Percentiles rank a stretch among this genome's conserved stretches.
Conservation (phyloP, 2,329 filamentous ascomycete species). For the Fusarium metavorans region DNA sequence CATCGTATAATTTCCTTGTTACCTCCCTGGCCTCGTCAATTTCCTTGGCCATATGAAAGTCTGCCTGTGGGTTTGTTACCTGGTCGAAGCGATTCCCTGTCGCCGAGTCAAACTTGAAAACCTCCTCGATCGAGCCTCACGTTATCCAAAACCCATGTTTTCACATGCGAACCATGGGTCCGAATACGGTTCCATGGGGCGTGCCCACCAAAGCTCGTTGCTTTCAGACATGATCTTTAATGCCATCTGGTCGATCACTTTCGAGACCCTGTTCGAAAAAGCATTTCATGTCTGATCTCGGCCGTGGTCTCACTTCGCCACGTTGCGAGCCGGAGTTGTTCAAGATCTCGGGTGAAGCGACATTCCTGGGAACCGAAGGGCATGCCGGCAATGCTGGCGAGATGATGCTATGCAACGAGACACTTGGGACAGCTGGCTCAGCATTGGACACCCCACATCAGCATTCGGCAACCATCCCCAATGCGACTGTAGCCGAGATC, state of each 20-base stretch:
- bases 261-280: background rate
- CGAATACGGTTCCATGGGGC: background rate
- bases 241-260: background rate
- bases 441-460: conserved; percentile 4
- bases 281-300: background rate
- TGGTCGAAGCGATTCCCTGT: background rate
- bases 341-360: conserved; percentile 27
- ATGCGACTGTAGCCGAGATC: background rate
- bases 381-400: conserved; percentile 5
- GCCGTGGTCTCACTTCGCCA: conserved; percentile 6
- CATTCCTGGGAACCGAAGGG: conserved; percentile 12
- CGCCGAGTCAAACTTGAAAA: background rate
- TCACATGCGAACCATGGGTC: background rate
- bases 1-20: conserved; percentile 2
- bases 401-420: conserved; percentile 17
- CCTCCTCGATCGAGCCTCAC: background rate
- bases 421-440: background rate
- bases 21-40: background rate
- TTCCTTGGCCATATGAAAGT: background rate
- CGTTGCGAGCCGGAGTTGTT: conserved; percentile 6
- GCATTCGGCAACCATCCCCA: background rate
- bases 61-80: background rate
- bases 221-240: background rate
- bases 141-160: background rate
- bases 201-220: background rate